Evolutionary conservation across 140 eudicot genomes (phyloP), one percentile per base, ranked within the genome.

Genomic region (Bidens hawaiensis): DNA sequence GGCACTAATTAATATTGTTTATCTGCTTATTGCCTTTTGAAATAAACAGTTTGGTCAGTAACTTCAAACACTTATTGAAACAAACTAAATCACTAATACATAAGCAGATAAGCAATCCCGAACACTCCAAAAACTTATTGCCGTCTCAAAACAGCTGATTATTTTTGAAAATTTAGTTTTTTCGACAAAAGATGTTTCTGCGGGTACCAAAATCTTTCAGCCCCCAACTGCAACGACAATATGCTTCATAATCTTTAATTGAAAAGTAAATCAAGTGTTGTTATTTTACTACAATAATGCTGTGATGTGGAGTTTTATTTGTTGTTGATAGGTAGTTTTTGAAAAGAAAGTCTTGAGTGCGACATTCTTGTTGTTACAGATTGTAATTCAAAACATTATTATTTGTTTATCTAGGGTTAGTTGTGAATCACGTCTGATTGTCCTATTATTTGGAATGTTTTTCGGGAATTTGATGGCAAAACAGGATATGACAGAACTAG

Each of bases 401-500:
- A 5, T 24, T 52, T 52, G 59, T 52, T 52, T 52, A 4, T 45
- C 49, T 23, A 33, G 27, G 52, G 41, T 51, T 49, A 49, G 38
- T 69, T 34, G 61, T 42, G 22, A 59, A 16, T 48, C 50, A 69
- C 68, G 62, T 46, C 68, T 59, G 43, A 10, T 18, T 62, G 65
- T 41, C 42, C 42, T 53, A 50, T 30, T 43, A 45, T 56, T 13
- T 11, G 10, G 24, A 38, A 22, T 23, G 19, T 62, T 49, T 38
- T 77, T 77, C 84, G 82, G 88, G 88, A 84, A 81, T 61, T 66
- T 90, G 81, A 86, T 90, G 97, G 97, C 96, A 59, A 90, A 80
- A 76, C 90, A 90, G 64, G 88, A 90, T 63, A 79, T 88, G 88
- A 72, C 59, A 11, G 70, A 63, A 72, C 28, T 62, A 2, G 68